Percentiles rank a stretch among this genome's conserved stretches.
These are phyloP conservation scores for Fusarium robinianum DNA, from an alignment of 2,329 filamentous ascomycete species.

Conservation along the genomic window DNA sequence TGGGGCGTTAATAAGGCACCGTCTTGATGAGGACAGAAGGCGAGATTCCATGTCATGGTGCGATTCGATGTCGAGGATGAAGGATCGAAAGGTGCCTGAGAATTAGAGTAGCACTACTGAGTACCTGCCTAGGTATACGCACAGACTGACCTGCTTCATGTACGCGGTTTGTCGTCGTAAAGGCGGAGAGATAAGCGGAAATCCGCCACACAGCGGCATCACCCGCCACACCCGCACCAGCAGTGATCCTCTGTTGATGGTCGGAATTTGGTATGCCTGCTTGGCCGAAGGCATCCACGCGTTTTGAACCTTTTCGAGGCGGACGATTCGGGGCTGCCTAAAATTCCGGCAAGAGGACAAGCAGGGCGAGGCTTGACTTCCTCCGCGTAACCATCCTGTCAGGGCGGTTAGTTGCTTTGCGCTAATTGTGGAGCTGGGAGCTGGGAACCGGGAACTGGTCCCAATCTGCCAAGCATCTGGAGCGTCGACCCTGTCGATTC, in stretches of 20 bases:
- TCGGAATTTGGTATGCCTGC: slow-evolving; percentile 21
- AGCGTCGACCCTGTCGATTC: slow-evolving; percentile 29
- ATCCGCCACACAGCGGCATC: slow-evolving; percentile 16
- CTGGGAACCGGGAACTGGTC: slow-evolving; percentile 28
- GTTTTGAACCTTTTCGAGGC: slow-evolving; percentile 17
- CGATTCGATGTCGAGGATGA: slow-evolving; percentile 17
- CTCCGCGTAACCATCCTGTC: slow-evolving; percentile 23
- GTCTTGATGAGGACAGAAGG: slow-evolving; percentile 13
- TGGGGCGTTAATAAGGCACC: no score
- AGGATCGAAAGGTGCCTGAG: not conserved
- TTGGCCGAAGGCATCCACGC: slow-evolving; percentile 29
- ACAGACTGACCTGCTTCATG: not conserved
- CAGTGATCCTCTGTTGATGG: slow-evolving; percentile 5
- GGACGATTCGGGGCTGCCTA: no score
- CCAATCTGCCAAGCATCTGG: slow-evolving; percentile 34
- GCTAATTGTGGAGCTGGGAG: slow-evolving; percentile 31
- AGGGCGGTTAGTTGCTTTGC: slow-evolving; percentile 23
- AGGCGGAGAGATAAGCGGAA: slow-evolving; percentile 16
- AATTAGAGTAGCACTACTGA: no score
- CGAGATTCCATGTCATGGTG: slow-evolving; percentile 13
- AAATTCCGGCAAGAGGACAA: no score
- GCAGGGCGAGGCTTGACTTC: slow-evolving; percentile 9
- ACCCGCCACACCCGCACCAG: slow-evolving; percentile 10
- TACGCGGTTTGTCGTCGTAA: not conserved
- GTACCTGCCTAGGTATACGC: not conserved